phyloP scores from a whole-genome alignment of 805 yeast species.

The Starmerella stellata region DNA sequence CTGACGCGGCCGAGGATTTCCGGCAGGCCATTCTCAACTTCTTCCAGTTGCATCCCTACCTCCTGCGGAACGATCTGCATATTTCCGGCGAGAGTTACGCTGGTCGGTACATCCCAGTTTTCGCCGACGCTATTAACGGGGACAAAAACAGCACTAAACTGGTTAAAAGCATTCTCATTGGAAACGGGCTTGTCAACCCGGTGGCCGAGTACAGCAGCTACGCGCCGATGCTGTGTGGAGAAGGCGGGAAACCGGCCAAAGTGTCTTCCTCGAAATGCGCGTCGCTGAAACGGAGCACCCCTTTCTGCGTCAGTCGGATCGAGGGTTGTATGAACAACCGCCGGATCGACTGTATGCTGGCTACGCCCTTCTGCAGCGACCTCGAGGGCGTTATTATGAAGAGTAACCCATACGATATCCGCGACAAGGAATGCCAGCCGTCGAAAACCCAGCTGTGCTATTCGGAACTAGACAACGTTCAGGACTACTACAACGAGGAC shows the following conservation, averaged over 20 bases:
- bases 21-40: constrained; percentile 68
- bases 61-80: constrained; percentile 43
- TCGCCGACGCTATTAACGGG: constrained; percentile 36
- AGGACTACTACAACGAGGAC: constrained; percentile 35
- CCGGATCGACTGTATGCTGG: constrained; percentile 6
- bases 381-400: constrained; percentile 22
- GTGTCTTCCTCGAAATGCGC: constrained; percentile 9
- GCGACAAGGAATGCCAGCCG: constrained; percentile 43
- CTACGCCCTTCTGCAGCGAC: constrained; percentile 7
- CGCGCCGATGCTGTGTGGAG: constrained; percentile 87
- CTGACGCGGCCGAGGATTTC: constrained; percentile 75
- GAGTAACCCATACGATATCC: constrained; percentile 46
- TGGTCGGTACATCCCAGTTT: constrained; percentile 84
- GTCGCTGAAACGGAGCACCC: constrained; percentile 4
- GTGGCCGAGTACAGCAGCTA: constrained; percentile 59
- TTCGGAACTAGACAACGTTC: constrained; percentile 35
- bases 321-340: constrained; percentile 9
- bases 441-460: constrained; percentile 39
- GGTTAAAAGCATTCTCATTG: constrained; percentile 65
- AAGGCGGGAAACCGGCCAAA: constrained; percentile 44
- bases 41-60: constrained; percentile 67
- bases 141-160: constrained; percentile 37
- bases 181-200: constrained; percentile 85
- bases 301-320: constrained; percentile 7
- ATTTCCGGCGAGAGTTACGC: constrained; percentile 90